Conservation (phyloP, 1,139 yeast genomes). For the Scheffersomyces insectosa region DNA sequence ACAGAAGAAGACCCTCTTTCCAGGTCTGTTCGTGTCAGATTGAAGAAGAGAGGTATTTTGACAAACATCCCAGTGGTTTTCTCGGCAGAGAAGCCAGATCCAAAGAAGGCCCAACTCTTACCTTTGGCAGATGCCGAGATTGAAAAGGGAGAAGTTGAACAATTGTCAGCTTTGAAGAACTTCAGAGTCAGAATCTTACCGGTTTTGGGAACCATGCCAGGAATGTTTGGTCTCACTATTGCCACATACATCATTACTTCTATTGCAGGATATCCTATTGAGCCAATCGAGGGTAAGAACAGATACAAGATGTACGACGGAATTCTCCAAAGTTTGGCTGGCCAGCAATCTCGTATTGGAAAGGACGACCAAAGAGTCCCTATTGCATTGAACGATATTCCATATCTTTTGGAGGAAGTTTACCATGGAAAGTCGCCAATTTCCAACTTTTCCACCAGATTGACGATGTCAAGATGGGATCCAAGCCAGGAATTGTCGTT, state of each 20-base stretch:
- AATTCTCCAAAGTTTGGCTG: slow-evolving; percentile 78
- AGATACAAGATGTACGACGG: slow-evolving; percentile 82
- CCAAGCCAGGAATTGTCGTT: slow-evolving; percentile 55
- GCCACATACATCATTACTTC: slow-evolving; percentile 81
- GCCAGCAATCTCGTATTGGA: slow-evolving; percentile 81
- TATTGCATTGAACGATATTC: slow-evolving; percentile 69
- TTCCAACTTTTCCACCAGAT: slow-evolving; percentile 78
- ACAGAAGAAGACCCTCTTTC: slow-evolving; percentile 93
- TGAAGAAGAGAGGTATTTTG: slow-evolving; percentile 74
- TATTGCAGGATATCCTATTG: slow-evolving; percentile 84
- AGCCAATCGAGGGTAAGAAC: slow-evolving; percentile 89
- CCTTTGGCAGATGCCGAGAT: slow-evolving; percentile 82
- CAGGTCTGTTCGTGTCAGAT: slow-evolving; percentile 79
- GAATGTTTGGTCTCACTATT: slow-evolving; percentile 87
- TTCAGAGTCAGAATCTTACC: slow-evolving; percentile 93
- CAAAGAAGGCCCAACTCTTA: slow-evolving; percentile 81
- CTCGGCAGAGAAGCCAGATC: slow-evolving; percentile 95
- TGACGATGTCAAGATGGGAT: slow-evolving; percentile 84
- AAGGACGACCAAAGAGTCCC: slow-evolving; percentile 70
- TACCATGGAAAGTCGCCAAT: slow-evolving; percentile 90
- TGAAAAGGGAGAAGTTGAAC: slow-evolving; percentile 80
- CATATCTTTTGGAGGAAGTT: slow-evolving; percentile 86
- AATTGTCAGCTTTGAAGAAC: slow-evolving; percentile 81
- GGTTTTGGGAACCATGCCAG: slow-evolving; percentile 95
- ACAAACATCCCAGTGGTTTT: slow-evolving; percentile 85